Percentiles rank a stretch among this genome's conserved stretches.
Evolutionary conservation across 306 rosid genomes (phyloP).

Genomic region (Dryas alaskensis): DNA sequence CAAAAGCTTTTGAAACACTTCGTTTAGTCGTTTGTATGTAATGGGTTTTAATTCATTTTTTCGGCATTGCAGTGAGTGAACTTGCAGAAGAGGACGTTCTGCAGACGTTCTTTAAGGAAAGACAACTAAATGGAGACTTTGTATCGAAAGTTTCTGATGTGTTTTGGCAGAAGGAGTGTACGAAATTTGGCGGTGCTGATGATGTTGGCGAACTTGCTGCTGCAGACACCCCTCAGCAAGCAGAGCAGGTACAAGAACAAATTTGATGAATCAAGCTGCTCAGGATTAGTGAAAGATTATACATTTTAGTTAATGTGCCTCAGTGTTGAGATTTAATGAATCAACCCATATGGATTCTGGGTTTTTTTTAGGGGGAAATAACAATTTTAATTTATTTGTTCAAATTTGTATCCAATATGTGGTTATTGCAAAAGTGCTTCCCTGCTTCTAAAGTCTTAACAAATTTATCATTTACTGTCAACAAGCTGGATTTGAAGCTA

Average conservation of each 20-base stretch:
- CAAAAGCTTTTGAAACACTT: neutral
- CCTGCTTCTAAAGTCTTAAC: neutral
- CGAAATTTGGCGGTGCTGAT: constrained; percentile 35
- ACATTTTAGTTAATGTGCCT: neutral
- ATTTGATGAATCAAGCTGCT: neutral
- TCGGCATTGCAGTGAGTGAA: constrained; percentile 42
- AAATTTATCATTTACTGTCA: neutral
- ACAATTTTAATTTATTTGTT: neutral
- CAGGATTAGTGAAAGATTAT: neutral
- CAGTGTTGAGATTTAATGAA: neutral
- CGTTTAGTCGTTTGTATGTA: neutral
- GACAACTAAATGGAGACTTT: constrained; percentile 71
- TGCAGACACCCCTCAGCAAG: constrained; percentile 33
- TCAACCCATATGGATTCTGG: neutral
- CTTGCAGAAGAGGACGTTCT: constrained; percentile 62
- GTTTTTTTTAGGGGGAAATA: neutral
- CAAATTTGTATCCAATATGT: neutral
- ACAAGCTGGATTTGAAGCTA: neutral
- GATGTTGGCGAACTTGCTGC: constrained; percentile 24
- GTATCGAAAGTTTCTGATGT: constrained; percentile 73
- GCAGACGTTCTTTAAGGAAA: constrained; percentile 66
- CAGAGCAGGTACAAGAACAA: constrained; percentile 40
- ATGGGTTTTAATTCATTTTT: neutral
- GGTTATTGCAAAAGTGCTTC: neutral
- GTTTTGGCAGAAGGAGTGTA: constrained; percentile 59